phyloP scores from a whole-genome alignment of 225 moss, liverwort and hornwort species.

The Anthoceros angustus region DNA sequence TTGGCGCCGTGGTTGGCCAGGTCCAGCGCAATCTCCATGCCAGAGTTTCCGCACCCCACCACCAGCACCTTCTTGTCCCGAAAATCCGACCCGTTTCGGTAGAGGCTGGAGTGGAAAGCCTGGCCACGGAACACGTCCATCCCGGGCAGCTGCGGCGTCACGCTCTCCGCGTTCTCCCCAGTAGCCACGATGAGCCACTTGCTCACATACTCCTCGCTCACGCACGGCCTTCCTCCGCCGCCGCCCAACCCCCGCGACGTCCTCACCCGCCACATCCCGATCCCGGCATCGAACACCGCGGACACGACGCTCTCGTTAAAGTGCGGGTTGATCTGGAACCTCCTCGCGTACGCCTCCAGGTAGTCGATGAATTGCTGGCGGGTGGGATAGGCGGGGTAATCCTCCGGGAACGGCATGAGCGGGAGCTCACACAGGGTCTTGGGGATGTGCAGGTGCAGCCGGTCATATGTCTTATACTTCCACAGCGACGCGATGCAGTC shows the following conservation, averaged over 20 bases:
- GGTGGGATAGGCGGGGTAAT: constrained; percentile 30
- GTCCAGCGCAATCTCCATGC: constrained; percentile 93
- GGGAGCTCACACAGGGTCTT: constrained; percentile 44
- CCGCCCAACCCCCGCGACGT: constrained; percentile 5
- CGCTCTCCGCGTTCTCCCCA: constrained; percentile 87
- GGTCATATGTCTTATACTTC: constrained; percentile 30
- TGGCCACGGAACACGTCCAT: constrained; percentile 22
- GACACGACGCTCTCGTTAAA: constrained; percentile 43
- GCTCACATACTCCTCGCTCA: constrained; percentile 33
- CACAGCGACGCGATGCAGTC: constrained; percentile 21
- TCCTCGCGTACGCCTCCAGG: constrained; percentile 19
- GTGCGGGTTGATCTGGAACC: constrained; percentile 16
- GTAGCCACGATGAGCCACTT: constrained; percentile 89
- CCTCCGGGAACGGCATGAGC: constrained; percentile 19
- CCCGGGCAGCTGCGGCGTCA: constrained; percentile 45
- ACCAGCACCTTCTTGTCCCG: constrained; percentile 44
- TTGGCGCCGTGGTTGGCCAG: constrained; percentile 52
- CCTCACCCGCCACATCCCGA: constrained; percentile 39
- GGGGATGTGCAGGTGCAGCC: constrained; percentile 27
- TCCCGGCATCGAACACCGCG: constrained; percentile 26
- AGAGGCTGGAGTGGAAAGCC: constrained; percentile 43
- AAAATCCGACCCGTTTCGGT: constrained; percentile 53
- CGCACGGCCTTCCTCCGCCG: neutral
- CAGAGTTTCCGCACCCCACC: constrained; percentile 75
- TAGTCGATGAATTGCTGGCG: constrained; percentile 32